A percentile compares a stretch with the other conserved stretches of the same genome.
phyloP scores from a whole-genome alignment of 192 early-diverging fungal genomes.

The Podochytrium sp. region DNA sequence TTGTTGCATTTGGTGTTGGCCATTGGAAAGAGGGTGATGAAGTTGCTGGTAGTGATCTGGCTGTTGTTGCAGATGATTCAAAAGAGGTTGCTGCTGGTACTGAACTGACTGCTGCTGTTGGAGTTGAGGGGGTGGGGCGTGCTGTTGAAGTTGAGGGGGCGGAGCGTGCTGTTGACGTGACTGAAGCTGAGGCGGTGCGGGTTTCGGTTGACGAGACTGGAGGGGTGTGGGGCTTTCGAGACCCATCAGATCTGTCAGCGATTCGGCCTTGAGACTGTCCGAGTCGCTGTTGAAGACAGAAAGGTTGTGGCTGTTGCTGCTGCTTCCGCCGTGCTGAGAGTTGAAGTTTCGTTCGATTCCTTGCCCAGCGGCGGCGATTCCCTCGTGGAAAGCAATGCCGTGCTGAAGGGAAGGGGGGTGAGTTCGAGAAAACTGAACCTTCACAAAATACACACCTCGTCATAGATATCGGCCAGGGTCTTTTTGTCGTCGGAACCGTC shows the following conservation, averaged over 20 bases:
- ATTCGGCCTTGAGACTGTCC: conserved; percentile 2
- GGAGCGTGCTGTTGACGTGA: background rate
- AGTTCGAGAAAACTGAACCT: background rate
- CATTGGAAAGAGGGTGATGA: too few relatives aligned
- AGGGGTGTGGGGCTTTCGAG: background rate
- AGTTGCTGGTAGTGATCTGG: too few relatives aligned
- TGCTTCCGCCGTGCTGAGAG: background rate
- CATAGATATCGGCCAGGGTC: conserved; percentile 37
- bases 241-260: conserved; percentile 10
- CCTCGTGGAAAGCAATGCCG: conserved; percentile 6
- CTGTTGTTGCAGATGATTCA: too few relatives aligned
- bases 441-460: conserved; percentile 3
- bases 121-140: background rate
- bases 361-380: conserved; percentile 16
- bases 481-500: conserved; percentile 22
- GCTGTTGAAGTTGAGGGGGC: background rate
- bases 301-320: background rate
- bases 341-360: background rate
- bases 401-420: background rate
- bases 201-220: background rate
- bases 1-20: too few relatives aligned
- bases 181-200: background rate
- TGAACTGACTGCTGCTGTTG: background rate
- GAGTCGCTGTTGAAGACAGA: background rate
- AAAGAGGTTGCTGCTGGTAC: too few relatives aligned